Evolutionary conservation across 345 rosid genomes (phyloP), one percentile per base, ranked within the genome.

Genomic region (Isatis tinctoria): DNA sequence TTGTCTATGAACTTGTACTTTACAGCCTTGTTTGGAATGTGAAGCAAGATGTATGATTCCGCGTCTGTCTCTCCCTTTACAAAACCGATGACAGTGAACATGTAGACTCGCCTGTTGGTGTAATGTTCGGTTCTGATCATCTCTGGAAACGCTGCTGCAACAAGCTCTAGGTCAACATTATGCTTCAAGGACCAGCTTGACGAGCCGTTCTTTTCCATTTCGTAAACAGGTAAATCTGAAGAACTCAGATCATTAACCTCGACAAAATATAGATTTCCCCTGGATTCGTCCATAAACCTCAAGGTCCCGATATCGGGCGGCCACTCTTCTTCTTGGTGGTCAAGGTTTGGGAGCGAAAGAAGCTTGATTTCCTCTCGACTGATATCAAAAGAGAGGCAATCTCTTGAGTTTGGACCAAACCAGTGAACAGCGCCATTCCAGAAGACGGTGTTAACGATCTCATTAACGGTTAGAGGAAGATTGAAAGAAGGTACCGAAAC

Each of bases 161-260:
- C 49, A 10, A 33, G 52, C 54, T 44, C 44, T 20, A 87, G 67
- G 44, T 87, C 81, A 30, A 82, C 78, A 8, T 9, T 45, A 52
- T 79, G 51, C 84, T 84, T 85, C 3, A 74, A 3, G 8, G 39
- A 69, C 91, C 88, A 87, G 28, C 59, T 74, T 8, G 72, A n/a
- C n/a, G n/a, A 73, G 30, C 67, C 60, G 56, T 75, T 74, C 13
- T 1, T 60, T 58, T 68, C 70, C 85, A 87, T 70, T 67, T 79
- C 82, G 18, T 69, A 73, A 12, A 85, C 82, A 32, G 63, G 36
- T 17, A 85, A 45, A 10, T 65, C 17, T 10, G 79, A 28, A 39
- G 74, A 51, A 20, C 72, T 41, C 6, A 47, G 52, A 18, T 43
- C 67, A 70, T 69, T 54, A 8, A 79, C 72, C 49, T 81, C 80